Conservation (phyloP, 169 alveolate genomes). For the Perkinsus chesapeaki region DNA sequence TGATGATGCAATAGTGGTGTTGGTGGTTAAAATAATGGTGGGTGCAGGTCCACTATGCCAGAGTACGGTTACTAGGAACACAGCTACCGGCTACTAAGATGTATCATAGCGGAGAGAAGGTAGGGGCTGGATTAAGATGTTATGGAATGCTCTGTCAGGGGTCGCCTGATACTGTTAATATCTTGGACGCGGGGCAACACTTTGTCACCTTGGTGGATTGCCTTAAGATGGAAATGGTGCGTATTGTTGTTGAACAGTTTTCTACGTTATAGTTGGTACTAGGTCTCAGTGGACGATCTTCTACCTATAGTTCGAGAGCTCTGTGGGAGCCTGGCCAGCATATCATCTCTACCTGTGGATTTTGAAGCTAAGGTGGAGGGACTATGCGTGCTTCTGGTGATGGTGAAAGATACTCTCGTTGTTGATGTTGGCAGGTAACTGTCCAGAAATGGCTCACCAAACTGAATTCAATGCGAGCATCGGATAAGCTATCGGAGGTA, state of each 20-base stretch:
- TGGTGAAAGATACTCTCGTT: not conserved
- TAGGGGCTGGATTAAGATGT: not conserved
- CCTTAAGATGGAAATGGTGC: not conserved
- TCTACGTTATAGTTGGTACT: not conserved
- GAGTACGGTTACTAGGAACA: not conserved
- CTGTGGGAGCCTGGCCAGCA: not conserved
- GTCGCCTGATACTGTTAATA: not conserved
- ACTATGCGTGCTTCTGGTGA: not conserved
- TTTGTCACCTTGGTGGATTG: not conserved
- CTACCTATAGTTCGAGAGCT: not conserved
- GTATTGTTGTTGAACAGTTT: not conserved
- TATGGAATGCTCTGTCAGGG: not conserved
- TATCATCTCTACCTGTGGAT: not conserved
- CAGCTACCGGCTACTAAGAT: not conserved
- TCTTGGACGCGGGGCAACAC: not conserved
- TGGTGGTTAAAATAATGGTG: not conserved
- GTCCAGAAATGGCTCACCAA: not conserved
- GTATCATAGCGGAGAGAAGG: not conserved
- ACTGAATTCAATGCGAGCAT: not conserved
- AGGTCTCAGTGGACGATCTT: not conserved
- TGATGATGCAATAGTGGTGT: not conserved
- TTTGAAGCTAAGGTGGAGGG: not conserved
- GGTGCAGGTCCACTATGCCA: not conserved
- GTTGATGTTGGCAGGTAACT: not conserved
- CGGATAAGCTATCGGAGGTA: not conserved